Percentiles rank a stretch among this genome's conserved stretches.
phyloP scores from a whole-genome alignment of 2,329 filamentous ascomycete species.

The Davidsoniella virescens region DNA sequence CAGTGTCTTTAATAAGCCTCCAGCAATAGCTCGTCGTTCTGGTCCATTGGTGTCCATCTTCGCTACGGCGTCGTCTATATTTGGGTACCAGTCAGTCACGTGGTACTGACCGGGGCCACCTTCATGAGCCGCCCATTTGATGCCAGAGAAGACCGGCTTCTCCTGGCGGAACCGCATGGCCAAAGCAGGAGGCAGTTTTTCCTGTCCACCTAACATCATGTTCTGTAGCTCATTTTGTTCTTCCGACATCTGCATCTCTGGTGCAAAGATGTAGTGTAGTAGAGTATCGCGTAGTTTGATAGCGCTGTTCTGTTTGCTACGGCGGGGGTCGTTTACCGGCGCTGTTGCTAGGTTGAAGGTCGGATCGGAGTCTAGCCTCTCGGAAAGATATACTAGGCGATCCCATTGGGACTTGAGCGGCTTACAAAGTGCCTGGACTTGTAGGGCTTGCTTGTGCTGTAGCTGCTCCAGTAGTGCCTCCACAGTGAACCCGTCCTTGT shows the following conservation, averaged over 20 bases:
- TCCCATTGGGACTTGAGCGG: constrained; percentile 15
- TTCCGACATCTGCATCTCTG: neutral
- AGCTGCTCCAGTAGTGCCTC: constrained; percentile 1
- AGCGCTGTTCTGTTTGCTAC: constrained; percentile 9
- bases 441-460: neutral
- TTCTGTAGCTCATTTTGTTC: neutral
- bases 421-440: constrained; percentile 5
- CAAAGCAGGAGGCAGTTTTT: neutral
- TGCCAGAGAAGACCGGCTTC: neutral
- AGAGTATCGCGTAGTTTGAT: constrained; percentile 5
- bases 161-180: neutral
- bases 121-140: constrained; percentile 4
- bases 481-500: neutral
- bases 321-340: neutral
- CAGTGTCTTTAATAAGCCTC: neutral
- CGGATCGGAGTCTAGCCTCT: constrained; percentile 6
- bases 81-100: constrained; percentile 10
- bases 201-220: neutral
- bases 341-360: constrained; percentile 1
- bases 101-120: constrained; percentile 1
- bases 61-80: constrained; percentile 3
- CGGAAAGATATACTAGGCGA: constrained; percentile 14
- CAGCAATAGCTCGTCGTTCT: neutral
- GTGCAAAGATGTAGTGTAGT: neutral
- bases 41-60: neutral